Evolutionary conservation across 768 basidiomycete genomes (phyloP), one percentile per base, ranked within the genome.

Genomic region (Suillus spraguei): DNA sequence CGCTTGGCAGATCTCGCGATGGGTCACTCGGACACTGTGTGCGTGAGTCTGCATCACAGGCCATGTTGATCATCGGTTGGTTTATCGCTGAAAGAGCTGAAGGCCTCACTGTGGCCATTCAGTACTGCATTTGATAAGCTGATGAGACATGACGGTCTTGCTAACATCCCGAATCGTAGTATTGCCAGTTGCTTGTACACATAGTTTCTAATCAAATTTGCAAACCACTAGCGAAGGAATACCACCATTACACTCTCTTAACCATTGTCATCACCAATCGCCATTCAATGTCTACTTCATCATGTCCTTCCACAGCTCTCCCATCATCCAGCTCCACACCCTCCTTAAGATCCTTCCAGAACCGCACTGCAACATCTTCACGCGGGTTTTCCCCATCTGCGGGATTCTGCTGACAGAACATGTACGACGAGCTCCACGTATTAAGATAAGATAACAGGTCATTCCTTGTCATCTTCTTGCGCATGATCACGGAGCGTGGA

Each of bases 401-500:
- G 0, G 91, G 89, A 69, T 86, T 81, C 13, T 69, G 69, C 65
- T 90, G 87, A 64, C 86, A 84, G 72, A 83, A 94, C 14, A 83
- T 85, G 64, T 90, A 85, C 56, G 92, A 75, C 2, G 90, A 77
- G 67, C 89, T 91, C 79, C 83, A 89, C 0, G 92, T 92, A 54
- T 85, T 79, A 22, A 94, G 77, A 71, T 93, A 94, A 2, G 79
- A 82, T 6, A 90, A 79, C 0, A 94, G 75, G 62, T 85, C 85
- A 14, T 82, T 79, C 90, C 89, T 91, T 0, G 83, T 82, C 81
- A 89, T 84, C 44, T 71, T 76, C 67, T 84, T 85, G 22, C 74
- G 79, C 77, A 94, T 77, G 63, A 90, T 78, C 58, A 87, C 78
- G 64, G 73, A 42, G 62, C 67, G 71, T 63, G 75, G 64, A 47